Evolutionary conservation across 2,329 filamentous ascomycete species (phyloP).

Genomic region (Tolypocladium guangdongense): DNA sequence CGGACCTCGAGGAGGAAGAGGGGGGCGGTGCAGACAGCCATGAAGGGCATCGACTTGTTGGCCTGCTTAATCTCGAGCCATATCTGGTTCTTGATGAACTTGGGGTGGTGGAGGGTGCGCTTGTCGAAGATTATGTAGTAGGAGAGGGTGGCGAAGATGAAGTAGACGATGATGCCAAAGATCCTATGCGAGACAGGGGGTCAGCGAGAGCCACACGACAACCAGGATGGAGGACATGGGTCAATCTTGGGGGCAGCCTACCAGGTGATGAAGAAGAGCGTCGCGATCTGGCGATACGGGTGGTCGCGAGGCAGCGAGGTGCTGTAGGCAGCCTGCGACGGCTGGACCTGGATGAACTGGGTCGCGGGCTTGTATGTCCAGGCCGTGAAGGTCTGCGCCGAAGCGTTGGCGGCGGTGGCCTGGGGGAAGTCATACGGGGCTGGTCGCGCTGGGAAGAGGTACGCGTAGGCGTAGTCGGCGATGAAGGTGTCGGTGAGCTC

Average conservation of each 20-base stretch:
- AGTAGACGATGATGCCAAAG: constrained; percentile 78
- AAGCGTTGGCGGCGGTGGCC: constrained; percentile 38
- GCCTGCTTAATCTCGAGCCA: constrained; percentile 76
- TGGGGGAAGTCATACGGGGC: constrained; percentile 42
- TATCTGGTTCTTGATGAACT: constrained; percentile 92
- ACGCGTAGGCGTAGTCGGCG: constrained; percentile 70
- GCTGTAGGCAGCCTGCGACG: constrained; percentile 66
- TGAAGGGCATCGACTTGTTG: constrained; percentile 64
- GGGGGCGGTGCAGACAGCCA: constrained; percentile 71
- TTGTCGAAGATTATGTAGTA: constrained; percentile 91
- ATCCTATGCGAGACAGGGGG: constrained; percentile 42
- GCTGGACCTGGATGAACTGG: constrained; percentile 55
- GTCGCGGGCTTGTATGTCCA: constrained; percentile 68
- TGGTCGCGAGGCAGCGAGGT: constrained; percentile 72
- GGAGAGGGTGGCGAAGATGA: constrained; percentile 69
- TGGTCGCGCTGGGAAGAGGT: constrained; percentile 49
- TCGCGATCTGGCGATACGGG: constrained; percentile 59
- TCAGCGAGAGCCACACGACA: background rate
- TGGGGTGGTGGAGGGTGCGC: constrained; percentile 75
- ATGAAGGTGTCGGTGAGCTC: constrained; percentile 74
- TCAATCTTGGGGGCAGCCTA: constrained; percentile 23
- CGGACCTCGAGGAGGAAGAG: constrained; percentile 76
- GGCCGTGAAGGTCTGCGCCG: constrained; percentile 43
- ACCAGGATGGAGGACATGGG: background rate
- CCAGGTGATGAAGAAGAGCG: constrained; percentile 80